Conservation (phyloP, 2,329 filamentous ascomycete genomes). For the Waltergamsia citrina region DNA sequence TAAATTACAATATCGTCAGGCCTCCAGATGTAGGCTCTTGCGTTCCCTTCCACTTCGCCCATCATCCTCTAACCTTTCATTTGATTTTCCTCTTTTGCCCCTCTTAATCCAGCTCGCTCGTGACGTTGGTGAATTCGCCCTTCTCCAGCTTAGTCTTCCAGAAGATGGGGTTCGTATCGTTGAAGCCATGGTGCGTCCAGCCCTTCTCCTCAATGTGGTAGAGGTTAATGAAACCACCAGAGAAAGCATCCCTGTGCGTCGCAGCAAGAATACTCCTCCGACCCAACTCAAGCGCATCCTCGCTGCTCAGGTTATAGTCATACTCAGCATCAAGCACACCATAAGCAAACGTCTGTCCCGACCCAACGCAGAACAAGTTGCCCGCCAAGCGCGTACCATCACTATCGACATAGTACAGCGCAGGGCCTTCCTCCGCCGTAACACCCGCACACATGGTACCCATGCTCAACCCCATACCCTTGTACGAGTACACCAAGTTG, state of each 20-base stretch:
- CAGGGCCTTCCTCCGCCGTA: conserved; percentile 88
- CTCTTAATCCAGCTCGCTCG: conserved; percentile 56
- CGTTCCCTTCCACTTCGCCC: no score
- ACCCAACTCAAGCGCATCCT: conserved; percentile 86
- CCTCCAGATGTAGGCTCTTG: no score
- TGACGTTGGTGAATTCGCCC: conserved; percentile 96
- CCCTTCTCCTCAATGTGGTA: conserved; percentile 99
- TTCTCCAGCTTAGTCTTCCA: conserved; percentile 99
- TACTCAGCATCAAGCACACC: conserved; percentile 97
- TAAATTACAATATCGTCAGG: no score
- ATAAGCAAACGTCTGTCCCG: conserved; percentile 97
- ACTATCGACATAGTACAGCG: conserved; percentile 94
- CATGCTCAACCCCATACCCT: conserved; percentile 98
- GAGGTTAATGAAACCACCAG: conserved; percentile 95
- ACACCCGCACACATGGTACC: conserved; percentile 99
- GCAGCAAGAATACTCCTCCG: conserved; percentile 89
- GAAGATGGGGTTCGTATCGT: conserved; percentile 97
- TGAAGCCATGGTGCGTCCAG: conserved; percentile 98
- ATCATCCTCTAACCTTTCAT: no score
- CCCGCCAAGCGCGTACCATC: conserved; percentile 88
- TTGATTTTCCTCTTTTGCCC: conserved; percentile 1
- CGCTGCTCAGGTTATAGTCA: conserved; percentile 74
- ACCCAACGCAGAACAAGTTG: conserved; percentile 97
- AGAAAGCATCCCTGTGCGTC: conserved; percentile 96
- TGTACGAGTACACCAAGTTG: conserved; percentile 97